Evolutionary conservation across 1,139 yeast genomes (phyloP).

Genomic region (Taphrina wiesneri): DNA sequence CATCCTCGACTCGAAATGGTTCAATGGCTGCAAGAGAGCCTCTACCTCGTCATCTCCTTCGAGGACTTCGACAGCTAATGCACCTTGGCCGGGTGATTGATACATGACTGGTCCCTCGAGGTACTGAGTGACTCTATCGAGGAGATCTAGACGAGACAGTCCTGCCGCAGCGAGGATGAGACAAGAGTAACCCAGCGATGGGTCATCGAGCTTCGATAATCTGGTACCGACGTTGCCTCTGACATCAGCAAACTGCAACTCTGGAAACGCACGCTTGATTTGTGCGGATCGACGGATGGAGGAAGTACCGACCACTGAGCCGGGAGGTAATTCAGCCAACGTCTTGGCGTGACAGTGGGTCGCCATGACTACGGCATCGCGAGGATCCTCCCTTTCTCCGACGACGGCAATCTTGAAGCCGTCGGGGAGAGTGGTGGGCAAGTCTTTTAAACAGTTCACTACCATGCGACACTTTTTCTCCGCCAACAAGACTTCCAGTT

Average conservation of each 20-base stretch:
- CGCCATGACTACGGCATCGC: conserved; percentile 90
- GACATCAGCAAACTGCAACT: conserved; percentile 68
- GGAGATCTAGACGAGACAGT: conserved; percentile 67
- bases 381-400: conserved; percentile 62
- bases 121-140: conserved; percentile 62
- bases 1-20: conserved; percentile 65
- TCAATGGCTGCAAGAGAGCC: conserved; percentile 60
- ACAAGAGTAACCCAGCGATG: conserved; percentile 65
- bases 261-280: conserved; percentile 59
- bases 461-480: conserved; percentile 77
- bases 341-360: conserved; percentile 61
- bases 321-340: conserved; percentile 74
- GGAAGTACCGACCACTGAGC: conserved; percentile 89
- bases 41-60: conserved; percentile 62
- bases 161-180: conserved; percentile 93
- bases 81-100: conserved; percentile 98
- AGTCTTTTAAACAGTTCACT: conserved; percentile 91
- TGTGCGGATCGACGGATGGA: conserved; percentile 90
- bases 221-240: conserved; percentile 59
- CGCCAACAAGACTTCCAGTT: conserved; percentile 74
- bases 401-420: conserved; percentile 89
- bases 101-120: conserved; percentile 83
- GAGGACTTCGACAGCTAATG: conserved; percentile 86
- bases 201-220: conserved; percentile 71
- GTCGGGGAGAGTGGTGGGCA: conserved; percentile 89